Conservation (phyloP, 495 filamentous ascomycete species). For the Trichocladium uniseriatum region DNA sequence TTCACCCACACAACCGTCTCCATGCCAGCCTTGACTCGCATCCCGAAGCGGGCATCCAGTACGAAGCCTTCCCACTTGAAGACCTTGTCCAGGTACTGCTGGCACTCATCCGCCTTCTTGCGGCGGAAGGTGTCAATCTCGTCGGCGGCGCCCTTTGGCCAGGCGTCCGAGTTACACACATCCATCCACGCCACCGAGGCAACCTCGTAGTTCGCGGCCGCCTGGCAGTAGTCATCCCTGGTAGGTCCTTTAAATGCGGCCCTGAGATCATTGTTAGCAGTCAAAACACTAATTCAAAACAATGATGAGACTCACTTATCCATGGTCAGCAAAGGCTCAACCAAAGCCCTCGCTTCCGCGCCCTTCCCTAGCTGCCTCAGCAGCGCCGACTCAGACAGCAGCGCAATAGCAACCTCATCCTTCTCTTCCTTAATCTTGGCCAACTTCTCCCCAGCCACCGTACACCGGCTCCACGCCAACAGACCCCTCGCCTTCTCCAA, state of each 20-base stretch:
- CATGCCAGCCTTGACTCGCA: conserved; percentile 73
- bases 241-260: conserved; percentile 58
- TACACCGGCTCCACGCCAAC: conserved; percentile 54
- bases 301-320: conserved; percentile 49
- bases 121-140: conserved; percentile 38
- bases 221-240: conserved; percentile 73
- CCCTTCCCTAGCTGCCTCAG: conserved; percentile 52
- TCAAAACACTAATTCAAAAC: conserved; percentile 3
- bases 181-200: conserved; percentile 74
- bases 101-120: conserved; percentile 55
- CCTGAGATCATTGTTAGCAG: conserved; percentile 23
- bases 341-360: conserved; percentile 52
- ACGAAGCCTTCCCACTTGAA: conserved; percentile 78
- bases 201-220: conserved; percentile 83
- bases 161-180: conserved; percentile 23
- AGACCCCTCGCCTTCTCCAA: conserved; percentile 53
- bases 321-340: conserved; percentile 51
- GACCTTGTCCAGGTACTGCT: conserved; percentile 65
- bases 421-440: conserved; percentile 58
- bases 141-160: conserved; percentile 13
- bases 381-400: conserved; percentile 58
- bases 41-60: conserved; percentile 74
- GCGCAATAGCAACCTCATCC: conserved; percentile 67
- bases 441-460: conserved; percentile 42
- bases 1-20: conserved; percentile 68